Evolutionary conservation across 495 filamentous ascomycete genomes (phyloP), one percentile per base, ranked within the genome.

Genomic region (Podospora anserina): DNA sequence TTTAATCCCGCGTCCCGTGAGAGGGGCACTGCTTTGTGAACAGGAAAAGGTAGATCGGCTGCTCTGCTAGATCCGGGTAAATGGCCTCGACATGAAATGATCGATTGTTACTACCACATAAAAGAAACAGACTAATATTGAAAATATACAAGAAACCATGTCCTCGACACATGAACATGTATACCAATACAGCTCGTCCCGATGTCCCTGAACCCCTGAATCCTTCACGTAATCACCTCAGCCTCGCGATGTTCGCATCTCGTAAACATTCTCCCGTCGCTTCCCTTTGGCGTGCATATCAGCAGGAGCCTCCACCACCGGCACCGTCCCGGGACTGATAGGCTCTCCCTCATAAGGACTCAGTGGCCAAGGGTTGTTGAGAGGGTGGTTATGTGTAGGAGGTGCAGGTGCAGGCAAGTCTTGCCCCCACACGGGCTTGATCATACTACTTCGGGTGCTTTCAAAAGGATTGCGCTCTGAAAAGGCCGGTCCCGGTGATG

Each of bases 1-100:
- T 58, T 58, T 58, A 58, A 58, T 58, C 55, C 55, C 55, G 55
- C 55, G 55, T 20, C 23, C 55, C 55, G 55, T 19, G 23, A 58
- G 55, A 49, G 39, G 39, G 39, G 39, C 39, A 2, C 39, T 6
- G 39, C 39, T 49, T 49, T 49, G 39, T 5, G 39, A 49, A 49
- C 2, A 49, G 15, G 39, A 49, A 49, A 49, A 49, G 39, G 39
- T 16, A 49, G 39, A 49, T 13, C 39, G 39, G 39, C 39, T 13
- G 6, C 39, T 49, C 39, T 13, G 9, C 9, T 6, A 3, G 9
- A 49, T 13, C 39, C 39, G 39, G 39, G 7, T 49, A 49, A 49
- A 49, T 49, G 39, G 39, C 9, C 39, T 16, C 2, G 7, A 11
- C 5, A 6, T 49, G 39, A 16, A 49, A 49, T 49, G 5, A 13